Base-by-base conservation (phyloP, 225 moss, liverwort and hornwort species). In the Antitrichia curtipendula region DNA sequence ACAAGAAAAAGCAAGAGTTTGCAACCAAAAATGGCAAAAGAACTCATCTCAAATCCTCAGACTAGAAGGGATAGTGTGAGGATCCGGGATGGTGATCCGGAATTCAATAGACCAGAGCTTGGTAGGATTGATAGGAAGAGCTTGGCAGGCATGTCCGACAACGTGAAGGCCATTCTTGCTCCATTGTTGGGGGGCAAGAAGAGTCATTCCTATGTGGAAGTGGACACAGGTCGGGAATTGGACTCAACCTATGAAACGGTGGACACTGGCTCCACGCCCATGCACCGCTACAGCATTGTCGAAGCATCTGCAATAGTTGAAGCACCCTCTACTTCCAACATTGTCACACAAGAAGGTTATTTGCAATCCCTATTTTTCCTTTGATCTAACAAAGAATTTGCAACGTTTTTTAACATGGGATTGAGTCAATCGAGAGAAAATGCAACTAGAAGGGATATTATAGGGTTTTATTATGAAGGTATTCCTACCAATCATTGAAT, bases 131-230 rank as follows among this genome's bases (percentile, higher is more conserved):
- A 92, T 71, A 88, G 92, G 84, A 92, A 87, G 87, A 92, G 92
- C 90, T 84, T 92, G 90, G 75, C 92, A 61, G 92, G 90, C 82
- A 92, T 92, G 92, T 92, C 92, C 3, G 88, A 92, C 7, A 90
- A 71, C 28, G 90, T 90, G 76, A 92, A 92, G 84, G 92, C 90
- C 64, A 88, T 88, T 62, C 81, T 92, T 2, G 90, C 92, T 20
- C 92, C 92, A 3, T 58, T 92, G 84, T 65, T 92, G 12, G 87
- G 90, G 0, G 90, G 92, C 65, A 90, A 71, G 64, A 92, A 87
- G 87, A 88, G 86, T 43, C 80, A 88, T 41, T 86, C 88, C 18
- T 65, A 81, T 16, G 88, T 92, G 65, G 77, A 82, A 65, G 92
- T 92, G 74, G 78, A 88, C 58, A 59, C 88, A 41, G 90, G 92